Evolutionary conservation across 257 asterid species (phyloP).

Genomic region (Cruciata laevipes): DNA sequence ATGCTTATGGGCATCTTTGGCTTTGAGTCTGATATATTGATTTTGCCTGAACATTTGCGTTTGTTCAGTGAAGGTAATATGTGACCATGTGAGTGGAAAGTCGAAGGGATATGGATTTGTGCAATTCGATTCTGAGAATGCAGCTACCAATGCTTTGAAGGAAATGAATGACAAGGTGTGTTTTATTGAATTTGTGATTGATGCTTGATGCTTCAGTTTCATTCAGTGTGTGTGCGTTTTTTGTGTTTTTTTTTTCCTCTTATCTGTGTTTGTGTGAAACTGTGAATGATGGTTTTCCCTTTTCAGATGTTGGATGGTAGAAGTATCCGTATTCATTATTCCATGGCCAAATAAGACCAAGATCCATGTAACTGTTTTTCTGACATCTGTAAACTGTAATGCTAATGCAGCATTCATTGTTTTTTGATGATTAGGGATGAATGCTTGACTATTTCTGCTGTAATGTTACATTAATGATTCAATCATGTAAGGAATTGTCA

Average conservation of each 20-base stretch:
- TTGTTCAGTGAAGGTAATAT: conserved; percentile 61
- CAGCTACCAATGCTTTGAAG: conserved; percentile 56
- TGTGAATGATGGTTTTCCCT: background rate
- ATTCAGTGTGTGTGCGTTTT: background rate
- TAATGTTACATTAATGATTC: too few species aligned
- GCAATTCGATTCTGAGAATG: conserved; percentile 35
- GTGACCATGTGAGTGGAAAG: conserved; percentile 58
- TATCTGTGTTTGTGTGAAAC: background rate
- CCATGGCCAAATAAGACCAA: conserved; percentile 26
- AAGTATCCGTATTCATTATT: conserved; percentile 49
- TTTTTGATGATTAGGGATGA: too few species aligned
- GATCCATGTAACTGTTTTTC: background rate
- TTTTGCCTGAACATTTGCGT: conserved; percentile 9
- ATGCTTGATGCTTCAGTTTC: background rate
- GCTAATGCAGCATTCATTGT: too few species aligned
- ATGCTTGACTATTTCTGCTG: too few species aligned
- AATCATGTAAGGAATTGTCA: too few species aligned
- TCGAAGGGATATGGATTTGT: conserved; percentile 84
- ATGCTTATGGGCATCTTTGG: background rate
- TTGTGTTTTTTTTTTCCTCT: background rate
- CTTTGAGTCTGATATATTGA: background rate
- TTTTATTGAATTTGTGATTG: background rate
- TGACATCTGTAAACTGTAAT: too few species aligned
- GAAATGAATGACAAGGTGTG: conserved; percentile 71
- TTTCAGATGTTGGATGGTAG: conserved; percentile 61